Percentiles rank a stretch among this genome's conserved stretches.
Evolutionary conservation across 176 grass and related monocot genomes (phyloP).

Genomic region (Bonia amplexicaulis): DNA sequence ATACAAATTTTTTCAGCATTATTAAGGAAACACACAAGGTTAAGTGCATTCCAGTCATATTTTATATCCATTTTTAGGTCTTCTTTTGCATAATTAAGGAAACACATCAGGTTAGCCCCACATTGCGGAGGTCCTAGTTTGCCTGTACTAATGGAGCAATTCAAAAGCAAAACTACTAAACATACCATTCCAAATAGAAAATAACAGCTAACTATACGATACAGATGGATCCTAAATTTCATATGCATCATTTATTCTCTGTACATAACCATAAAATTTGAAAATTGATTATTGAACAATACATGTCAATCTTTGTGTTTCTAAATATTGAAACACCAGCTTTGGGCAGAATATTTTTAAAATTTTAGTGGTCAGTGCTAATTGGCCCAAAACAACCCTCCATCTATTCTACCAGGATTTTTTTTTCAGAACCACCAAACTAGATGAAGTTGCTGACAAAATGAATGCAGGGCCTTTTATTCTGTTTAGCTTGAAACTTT

Average conservation of each 20-base stretch:
- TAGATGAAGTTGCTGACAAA: background rate
- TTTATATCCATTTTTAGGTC: background rate
- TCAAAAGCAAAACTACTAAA: background rate
- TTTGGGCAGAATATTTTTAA: background rate
- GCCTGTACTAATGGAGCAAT: background rate
- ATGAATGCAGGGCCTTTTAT: background rate
- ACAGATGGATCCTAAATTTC: background rate
- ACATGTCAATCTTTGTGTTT: background rate
- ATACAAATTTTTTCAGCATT: background rate
- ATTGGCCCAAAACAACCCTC: background rate
- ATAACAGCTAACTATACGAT: background rate
- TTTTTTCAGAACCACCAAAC: slow-evolving; percentile 4
- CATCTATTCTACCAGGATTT: background rate
- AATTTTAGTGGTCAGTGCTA: background rate
- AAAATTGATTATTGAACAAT: background rate
- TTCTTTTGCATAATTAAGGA: background rate
- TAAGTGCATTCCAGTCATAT: background rate
- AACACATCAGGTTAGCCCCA: background rate
- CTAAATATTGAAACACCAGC: background rate
- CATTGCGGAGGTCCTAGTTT: background rate
- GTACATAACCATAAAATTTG: background rate
- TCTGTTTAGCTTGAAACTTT: background rate
- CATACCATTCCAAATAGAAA: background rate
- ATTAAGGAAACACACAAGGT: background rate
- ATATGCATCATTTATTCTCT: background rate